phyloP scores from a whole-genome alignment of 495 filamentous ascomycete species.

The Sabuloglossum arenarium region DNA sequence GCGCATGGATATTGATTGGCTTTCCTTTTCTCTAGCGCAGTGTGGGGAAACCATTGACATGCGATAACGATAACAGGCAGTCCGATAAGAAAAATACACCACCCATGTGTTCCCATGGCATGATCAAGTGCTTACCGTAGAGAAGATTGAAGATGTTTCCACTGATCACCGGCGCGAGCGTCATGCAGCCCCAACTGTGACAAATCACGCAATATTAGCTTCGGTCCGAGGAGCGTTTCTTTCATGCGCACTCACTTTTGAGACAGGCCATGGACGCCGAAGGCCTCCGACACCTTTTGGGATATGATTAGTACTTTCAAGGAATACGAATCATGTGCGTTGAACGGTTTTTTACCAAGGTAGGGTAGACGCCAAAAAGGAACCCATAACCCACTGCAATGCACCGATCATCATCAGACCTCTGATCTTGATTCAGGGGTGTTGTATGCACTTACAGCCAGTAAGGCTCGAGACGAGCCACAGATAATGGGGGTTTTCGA shows the following conservation, averaged over 20 bases:
- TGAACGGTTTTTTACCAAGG: constrained; percentile 35
- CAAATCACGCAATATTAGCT: constrained; percentile 5
- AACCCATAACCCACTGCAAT: constrained; percentile 60
- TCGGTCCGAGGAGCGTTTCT: background rate
- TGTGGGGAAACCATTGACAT: background rate
- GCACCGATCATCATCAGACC: background rate
- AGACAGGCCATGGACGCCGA: constrained; percentile 71
- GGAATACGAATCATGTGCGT: background rate
- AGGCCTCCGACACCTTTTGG: constrained; percentile 40
- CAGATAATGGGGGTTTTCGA: constrained; percentile 62
- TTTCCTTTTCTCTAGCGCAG: background rate
- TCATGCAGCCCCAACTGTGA: constrained; percentile 74
- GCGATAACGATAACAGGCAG: background rate
- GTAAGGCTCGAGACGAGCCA: constrained; percentile 61
- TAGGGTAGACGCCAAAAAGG: constrained; percentile 85
- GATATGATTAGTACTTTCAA: background rate
- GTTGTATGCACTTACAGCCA: constrained; percentile 23
- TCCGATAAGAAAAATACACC: background rate
- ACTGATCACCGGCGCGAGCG: constrained; percentile 59
- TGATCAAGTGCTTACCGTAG: constrained; percentile 33
- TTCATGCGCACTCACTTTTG: constrained; percentile 30
- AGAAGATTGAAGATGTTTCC: constrained; percentile 84
- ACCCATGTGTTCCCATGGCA: background rate
- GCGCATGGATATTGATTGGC: background rate
- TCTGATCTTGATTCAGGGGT: background rate